Base-by-base conservation (phyloP, 176 grass and related monocot genomes). In the Eleusine coracana region DNA sequence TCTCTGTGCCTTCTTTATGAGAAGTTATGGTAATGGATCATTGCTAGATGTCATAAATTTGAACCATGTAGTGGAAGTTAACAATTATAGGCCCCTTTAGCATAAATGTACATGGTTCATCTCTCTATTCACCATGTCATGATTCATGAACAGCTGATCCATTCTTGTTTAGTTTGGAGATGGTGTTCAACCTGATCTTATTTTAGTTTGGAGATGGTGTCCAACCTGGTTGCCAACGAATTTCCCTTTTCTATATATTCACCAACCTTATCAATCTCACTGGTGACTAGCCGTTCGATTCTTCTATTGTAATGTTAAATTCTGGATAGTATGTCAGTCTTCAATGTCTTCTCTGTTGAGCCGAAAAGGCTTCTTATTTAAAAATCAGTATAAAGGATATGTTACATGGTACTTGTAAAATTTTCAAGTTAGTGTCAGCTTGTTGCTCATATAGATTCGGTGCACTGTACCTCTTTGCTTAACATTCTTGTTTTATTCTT, bases 381-480 rank as follows among this genome's bases (percentile, higher is more conserved):
- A 66, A 52, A 64, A 71, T 28, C 15, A 80, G 23, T 70, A 25
- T 45, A 68, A 41, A 70, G 20, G 16, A 31, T 66, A 80, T 27
- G 42, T 88, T 17, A 25, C 42, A 45, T 64, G 44, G n/a, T 46
- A 20, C 55, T 45, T 52, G n/a, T 79, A 67, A 66, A 21, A 71
- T 83, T 31, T 66, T 25, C 6, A 74, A 85, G 37, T 62, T 78
- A 38, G 31, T 80, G 59, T 70, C 25, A 70, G 31, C 52, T 69
- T 80, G 18, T 54, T 85, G 37, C 21, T 82, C 58, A 25, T 5
- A 28, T 80, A 63, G 21, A 29, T 28, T 83, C 41, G 45, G 51
- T 64, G 34, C 36, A 28, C 18, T 48, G 25, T 5, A 68, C 62
- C 6, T 10, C 7, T 90, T 67, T 80, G 61, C 46, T 52, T 77